Conservation (phyloP, 1,284 basidiomycete species). For the Naganishia albida region DNA sequence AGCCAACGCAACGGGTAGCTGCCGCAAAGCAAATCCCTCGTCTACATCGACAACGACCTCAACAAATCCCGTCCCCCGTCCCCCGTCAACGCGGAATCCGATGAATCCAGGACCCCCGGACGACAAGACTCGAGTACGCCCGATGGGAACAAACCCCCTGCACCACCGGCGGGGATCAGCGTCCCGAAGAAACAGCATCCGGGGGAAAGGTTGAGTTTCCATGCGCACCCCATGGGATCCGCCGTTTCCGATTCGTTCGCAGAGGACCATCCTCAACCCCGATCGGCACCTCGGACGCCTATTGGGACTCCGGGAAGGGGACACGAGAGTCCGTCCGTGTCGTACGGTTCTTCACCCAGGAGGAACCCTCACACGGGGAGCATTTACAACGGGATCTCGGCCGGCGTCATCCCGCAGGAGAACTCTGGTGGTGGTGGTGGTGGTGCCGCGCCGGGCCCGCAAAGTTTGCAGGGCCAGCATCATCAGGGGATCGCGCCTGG, state of each 20-base stretch:
- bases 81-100: neutral
- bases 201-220: neutral
- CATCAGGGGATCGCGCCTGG: conserved; percentile 15
- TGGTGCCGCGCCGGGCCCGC: neutral
- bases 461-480: conserved; percentile 4
- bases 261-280: neutral
- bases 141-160: neutral
- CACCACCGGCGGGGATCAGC: neutral
- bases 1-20: conserved; percentile 37
- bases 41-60: conserved; percentile 47
- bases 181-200: neutral
- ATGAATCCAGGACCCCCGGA: neutral
- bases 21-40: conserved; percentile 46
- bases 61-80: conserved; percentile 25
- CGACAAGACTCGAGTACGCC: neutral
- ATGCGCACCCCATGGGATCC: neutral
- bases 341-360: neutral
- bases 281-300: neutral
- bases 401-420: conserved; percentile 4
- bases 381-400: conserved; percentile 18
- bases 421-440: neutral
- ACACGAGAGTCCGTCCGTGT: too few species aligned
- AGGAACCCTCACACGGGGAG: conserved; percentile 9
- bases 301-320: conserved; percentile 3
- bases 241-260: conserved; percentile 10